phyloP scores from a whole-genome alignment of 306 rosid species.

The Cucumis hystrix region DNA sequence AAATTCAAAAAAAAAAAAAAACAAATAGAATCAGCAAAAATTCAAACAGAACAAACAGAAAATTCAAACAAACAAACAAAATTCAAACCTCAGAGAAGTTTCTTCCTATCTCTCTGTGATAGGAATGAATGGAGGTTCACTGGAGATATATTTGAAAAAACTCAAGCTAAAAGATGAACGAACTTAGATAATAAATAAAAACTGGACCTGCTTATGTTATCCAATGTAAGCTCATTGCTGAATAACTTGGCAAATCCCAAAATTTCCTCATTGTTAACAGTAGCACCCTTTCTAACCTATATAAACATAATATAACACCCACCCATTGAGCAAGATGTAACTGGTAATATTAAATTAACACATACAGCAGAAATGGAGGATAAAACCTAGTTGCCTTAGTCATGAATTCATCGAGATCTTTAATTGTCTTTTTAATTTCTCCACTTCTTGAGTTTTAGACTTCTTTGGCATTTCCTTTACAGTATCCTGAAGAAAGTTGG shows the following conservation, averaged over 20 bases:
- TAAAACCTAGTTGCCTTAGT: constrained; percentile 27
- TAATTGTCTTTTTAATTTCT: constrained; percentile 78
- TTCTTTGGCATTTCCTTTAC: constrained; percentile 98
- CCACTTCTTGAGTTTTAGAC: constrained; percentile 81
- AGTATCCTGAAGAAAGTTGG: constrained; percentile 89
- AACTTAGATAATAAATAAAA: not conserved
- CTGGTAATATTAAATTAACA: not conserved
- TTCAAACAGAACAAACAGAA: too few relatives aligned
- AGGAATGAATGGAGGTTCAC: constrained; percentile 1
- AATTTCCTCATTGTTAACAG: constrained; percentile 77
- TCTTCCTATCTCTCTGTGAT: too few relatives aligned
- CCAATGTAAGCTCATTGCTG: constrained; percentile 92
- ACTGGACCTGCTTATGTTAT: constrained; percentile 79
- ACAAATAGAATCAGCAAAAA: too few relatives aligned
- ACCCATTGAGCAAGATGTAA: constrained; percentile 1
- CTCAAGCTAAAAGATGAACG: not conserved
- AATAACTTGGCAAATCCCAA: constrained; percentile 91
- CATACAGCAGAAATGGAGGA: not conserved
- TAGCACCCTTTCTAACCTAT: constrained; percentile 74
- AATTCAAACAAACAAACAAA: too few relatives aligned
- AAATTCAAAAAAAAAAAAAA: too few relatives aligned
- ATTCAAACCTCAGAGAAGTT: too few relatives aligned
- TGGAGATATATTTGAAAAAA: not conserved
- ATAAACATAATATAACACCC: not conserved
- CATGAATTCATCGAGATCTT: constrained; percentile 83